Base-by-base conservation (phyloP, 2,329 filamentous ascomycete genomes). In the Thyridium curvatum region DNA sequence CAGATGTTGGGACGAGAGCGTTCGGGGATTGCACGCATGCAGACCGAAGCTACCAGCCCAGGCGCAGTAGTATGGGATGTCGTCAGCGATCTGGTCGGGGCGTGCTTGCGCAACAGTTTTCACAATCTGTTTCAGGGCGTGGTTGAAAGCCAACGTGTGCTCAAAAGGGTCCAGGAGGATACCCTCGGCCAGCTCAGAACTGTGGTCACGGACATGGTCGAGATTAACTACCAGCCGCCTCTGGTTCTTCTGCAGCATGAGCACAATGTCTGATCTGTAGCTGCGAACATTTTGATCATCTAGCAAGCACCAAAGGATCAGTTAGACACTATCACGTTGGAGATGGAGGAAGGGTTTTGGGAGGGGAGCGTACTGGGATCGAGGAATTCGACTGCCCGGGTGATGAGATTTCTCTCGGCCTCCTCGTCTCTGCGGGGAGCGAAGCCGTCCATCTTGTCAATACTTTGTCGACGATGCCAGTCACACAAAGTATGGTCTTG, bases 11-110 rank as follows among this genome's bases (percentile, higher is more conserved):
- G 91, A 96, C 37, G 87, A 87, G 21, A 98, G 68, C 1, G 93
- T 97, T 50, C 93, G 80, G 31, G 93, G 93, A 55, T 96, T 98
- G 74, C 90, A 96, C 12, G 90, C 77, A 59, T 87, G 93, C 58
- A 96, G 82, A 48, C 94, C 93, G 58, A 98, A 98, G 58, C 88
- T 95, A 48, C 93, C 93, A 40, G 91, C 80, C 68, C 87, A 97
- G n/a, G 93, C 93, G 56, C 93, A 96, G 61, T 98, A 97, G 66
- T 95, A 98, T 52, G 87, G 73, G 32, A 82, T 79, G 58, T 96
- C 90, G 21, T 84, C 80, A 32, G 79, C 75, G 2, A 79, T 82
- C 61, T 94, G 87, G 50, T 84, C 82, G 3, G 83, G 75, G 3
- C 87, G 79, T 31, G 86, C 79, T 52, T 85, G 80, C 10, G 84